These are phyloP conservation scores for Psilocybe sp. DNA, from an alignment of 768 basidiomycete species.

Conservation along the genomic window DNA sequence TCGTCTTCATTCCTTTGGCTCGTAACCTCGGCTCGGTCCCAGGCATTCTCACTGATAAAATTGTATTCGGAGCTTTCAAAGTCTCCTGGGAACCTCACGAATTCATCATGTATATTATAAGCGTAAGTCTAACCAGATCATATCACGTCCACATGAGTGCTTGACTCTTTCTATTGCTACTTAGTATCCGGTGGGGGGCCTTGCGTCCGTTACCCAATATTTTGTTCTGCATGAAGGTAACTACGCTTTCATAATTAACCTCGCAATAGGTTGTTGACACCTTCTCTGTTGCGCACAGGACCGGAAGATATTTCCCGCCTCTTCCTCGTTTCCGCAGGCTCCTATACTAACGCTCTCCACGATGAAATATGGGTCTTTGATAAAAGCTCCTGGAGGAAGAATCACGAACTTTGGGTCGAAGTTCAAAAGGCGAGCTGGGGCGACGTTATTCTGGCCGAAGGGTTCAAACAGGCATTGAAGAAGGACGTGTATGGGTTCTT, in stretches of 20 bases:
- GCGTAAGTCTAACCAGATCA: slow-evolving; percentile 42
- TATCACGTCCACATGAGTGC: too few relatives aligned
- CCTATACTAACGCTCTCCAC: slow-evolving; percentile 52
- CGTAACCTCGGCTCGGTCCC: slow-evolving; percentile 37
- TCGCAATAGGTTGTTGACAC: too few relatives aligned
- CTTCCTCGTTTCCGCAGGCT: too few relatives aligned
- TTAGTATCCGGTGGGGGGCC: slow-evolving; percentile 32
- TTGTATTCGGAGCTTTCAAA: slow-evolving; percentile 54
- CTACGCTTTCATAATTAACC: too few relatives aligned
- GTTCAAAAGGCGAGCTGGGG: slow-evolving; percentile 72
- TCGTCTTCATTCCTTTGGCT: slow-evolving; percentile 46
- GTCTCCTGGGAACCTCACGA: slow-evolving; percentile 54
- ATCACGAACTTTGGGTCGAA: slow-evolving; percentile 55
- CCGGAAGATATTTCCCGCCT: too few relatives aligned
- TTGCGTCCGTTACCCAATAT: slow-evolving; percentile 26
- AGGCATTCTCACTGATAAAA: slow-evolving; percentile 50
- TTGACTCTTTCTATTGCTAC: neutral
- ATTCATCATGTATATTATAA: slow-evolving; percentile 52
- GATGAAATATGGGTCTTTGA: slow-evolving; percentile 80
- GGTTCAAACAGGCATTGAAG: slow-evolving; percentile 63
- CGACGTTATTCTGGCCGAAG: slow-evolving; percentile 68
- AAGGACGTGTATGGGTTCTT: slow-evolving; percentile 83
- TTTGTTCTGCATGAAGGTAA: slow-evolving; percentile 69
- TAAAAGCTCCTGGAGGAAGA: slow-evolving; percentile 65
- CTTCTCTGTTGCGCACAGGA: too few relatives aligned